Evolutionary conservation across 1,139 yeast genomes (phyloP).

Genomic region (Suhomyces atakaporum): DNA sequence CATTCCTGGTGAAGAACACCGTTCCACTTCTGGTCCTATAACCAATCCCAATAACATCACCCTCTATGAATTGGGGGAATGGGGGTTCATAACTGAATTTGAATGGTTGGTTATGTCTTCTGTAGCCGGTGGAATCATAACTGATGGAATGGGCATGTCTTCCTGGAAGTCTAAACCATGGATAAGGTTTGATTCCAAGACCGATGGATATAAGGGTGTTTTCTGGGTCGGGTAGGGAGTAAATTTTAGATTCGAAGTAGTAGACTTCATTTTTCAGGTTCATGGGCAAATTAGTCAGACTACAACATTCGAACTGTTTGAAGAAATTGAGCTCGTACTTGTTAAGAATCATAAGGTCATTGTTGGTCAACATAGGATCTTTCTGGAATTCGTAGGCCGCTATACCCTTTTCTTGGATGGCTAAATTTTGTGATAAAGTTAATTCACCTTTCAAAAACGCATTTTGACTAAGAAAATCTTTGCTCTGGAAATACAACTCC

Average conservation of each 20-base stretch:
- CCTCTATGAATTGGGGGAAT: constrained; percentile 51
- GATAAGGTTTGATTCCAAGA: constrained; percentile 52
- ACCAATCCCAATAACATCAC: constrained; percentile 71
- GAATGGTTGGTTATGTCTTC: constrained; percentile 56
- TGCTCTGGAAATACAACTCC: constrained; percentile 75
- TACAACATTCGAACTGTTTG: constrained; percentile 70
- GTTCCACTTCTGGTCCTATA: constrained; percentile 62
- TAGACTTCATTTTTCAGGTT: constrained; percentile 86
- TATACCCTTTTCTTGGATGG: constrained; percentile 89
- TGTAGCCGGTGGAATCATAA: constrained; percentile 55
- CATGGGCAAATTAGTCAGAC: constrained; percentile 83
- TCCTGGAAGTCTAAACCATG: constrained; percentile 62
- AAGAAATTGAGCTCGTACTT: constrained; percentile 78
- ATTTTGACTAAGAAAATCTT: constrained; percentile 54
- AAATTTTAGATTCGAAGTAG: constrained; percentile 80
- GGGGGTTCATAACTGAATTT: constrained; percentile 37
- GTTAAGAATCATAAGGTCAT: constrained; percentile 63
- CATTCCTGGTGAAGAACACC: constrained; percentile 67
- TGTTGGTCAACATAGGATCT: constrained; percentile 60
- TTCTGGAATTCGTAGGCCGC: constrained; percentile 90
- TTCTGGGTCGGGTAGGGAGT: constrained; percentile 56
- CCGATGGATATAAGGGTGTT: constrained; percentile 49
- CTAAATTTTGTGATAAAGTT: constrained; percentile 52
- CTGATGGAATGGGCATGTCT: constrained; percentile 51
- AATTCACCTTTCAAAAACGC: constrained; percentile 53